Evolutionary conservation across 192 early-diverging fungal genomes (phyloP).

Genomic region (Phycomyces nitens): DNA sequence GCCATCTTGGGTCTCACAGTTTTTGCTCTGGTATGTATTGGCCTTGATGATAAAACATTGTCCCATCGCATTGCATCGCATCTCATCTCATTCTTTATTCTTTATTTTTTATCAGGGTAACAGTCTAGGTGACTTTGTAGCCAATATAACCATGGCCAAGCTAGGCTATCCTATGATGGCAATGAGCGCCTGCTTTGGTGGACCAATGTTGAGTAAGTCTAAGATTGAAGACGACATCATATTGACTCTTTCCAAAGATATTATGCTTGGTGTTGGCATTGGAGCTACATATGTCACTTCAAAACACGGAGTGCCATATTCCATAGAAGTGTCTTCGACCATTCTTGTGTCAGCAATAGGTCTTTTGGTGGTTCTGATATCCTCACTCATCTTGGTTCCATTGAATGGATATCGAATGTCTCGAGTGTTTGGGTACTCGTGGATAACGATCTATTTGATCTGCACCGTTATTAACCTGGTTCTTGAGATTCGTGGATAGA

Average conservation of each 20-base stretch:
- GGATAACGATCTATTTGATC: constrained; percentile 55
- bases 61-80: too few species aligned
- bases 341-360: constrained; percentile 68
- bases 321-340: constrained; percentile 59
- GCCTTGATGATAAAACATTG: too few species aligned
- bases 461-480: constrained; percentile 61
- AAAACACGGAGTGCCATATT: constrained; percentile 45
- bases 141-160: constrained; percentile 86
- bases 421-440: constrained; percentile 51
- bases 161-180: constrained; percentile 95
- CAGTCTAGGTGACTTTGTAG: constrained; percentile 86
- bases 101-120: constrained; percentile 49
- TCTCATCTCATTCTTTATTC: neutral
- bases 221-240: neutral
- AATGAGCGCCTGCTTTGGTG: constrained; percentile 89
- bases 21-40: constrained; percentile 84
- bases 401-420: constrained; percentile 61
- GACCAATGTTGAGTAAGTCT: constrained; percentile 80
- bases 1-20: constrained; percentile 81
- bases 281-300: constrained; percentile 61
- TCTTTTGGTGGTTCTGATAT: constrained; percentile 56
- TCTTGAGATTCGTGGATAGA: constrained; percentile 40
- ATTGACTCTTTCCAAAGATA: constrained; percentile 43
- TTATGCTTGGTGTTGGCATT: constrained; percentile 82
- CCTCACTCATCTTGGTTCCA: constrained; percentile 60